A percentile compares a stretch with the other conserved stretches of the same genome.
Evolutionary conservation across 148 eudicot genomes (phyloP).

Genomic region (Rhododendron mucronatum): DNA sequence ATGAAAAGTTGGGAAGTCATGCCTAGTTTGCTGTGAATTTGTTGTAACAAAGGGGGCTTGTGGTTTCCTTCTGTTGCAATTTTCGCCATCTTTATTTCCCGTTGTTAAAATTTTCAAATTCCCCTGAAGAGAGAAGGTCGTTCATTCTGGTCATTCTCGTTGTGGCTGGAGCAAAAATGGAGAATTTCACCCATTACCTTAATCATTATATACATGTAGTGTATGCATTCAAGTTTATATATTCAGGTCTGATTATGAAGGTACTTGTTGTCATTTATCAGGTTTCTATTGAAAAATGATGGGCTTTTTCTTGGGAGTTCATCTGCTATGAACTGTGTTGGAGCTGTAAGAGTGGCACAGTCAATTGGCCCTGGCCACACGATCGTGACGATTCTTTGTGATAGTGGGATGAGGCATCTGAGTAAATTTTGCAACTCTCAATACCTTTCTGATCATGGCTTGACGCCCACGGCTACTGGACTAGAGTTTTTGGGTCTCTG

Average conservation of each 20-base stretch:
- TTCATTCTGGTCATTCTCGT: neutral
- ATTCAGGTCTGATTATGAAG: neutral
- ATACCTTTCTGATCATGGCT: constrained; percentile 60
- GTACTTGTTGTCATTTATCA: constrained; percentile 17
- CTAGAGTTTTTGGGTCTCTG: constrained; percentile 56
- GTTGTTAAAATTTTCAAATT: neutral
- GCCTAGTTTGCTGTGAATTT: neutral
- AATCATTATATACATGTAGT: no score
- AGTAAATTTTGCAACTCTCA: constrained; percentile 66
- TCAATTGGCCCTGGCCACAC: constrained; percentile 88
- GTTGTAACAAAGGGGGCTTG: neutral
- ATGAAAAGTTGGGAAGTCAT: neutral
- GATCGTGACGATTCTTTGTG: constrained; percentile 82
- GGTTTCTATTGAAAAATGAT: constrained; percentile 86
- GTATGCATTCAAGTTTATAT: neutral
- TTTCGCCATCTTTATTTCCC: neutral
- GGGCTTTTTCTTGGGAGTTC: constrained; percentile 95
- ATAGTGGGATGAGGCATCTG: constrained; percentile 94
- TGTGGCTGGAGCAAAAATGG: neutral
- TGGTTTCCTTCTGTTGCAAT: constrained; percentile 1
- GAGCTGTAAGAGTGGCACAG: constrained; percentile 84
- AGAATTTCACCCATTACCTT: neutral
- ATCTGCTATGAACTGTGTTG: constrained; percentile 97
- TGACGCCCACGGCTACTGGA: constrained; percentile 58
- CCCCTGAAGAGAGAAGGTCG: neutral